These are phyloP conservation scores for Lycium barbarum DNA, from an alignment of 257 asterid species.

Conservation along the genomic window DNA sequence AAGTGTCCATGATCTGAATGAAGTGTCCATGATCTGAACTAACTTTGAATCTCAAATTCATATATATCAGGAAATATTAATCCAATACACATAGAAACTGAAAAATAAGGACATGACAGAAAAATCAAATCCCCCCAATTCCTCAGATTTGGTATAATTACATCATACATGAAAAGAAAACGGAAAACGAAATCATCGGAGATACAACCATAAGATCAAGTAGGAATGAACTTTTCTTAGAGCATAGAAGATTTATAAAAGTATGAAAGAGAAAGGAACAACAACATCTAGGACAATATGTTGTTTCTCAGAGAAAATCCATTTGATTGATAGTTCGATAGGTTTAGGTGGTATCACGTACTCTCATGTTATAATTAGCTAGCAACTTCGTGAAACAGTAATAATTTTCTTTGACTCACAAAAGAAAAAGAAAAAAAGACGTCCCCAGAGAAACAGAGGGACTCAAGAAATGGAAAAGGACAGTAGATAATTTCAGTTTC, in stretches of 20 bases:
- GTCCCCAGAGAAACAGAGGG: background rate
- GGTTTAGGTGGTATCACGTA: background rate
- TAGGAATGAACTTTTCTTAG: background rate
- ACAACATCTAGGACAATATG: background rate
- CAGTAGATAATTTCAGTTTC: background rate
- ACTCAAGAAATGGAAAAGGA: slow-evolving; percentile 11
- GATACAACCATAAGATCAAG: background rate
- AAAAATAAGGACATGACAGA: background rate
- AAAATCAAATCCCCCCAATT: background rate
- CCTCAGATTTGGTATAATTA: background rate
- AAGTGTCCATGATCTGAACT: background rate
- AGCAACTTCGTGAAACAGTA: background rate
- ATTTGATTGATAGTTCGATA: background rate
- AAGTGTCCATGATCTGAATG: background rate
- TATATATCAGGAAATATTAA: background rate
- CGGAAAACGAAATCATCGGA: background rate
- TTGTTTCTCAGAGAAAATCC: slow-evolving; percentile 9
- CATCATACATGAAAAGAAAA: slow-evolving; percentile 1
- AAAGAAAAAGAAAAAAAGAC: background rate
- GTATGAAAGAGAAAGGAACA: background rate
- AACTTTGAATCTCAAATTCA: background rate
- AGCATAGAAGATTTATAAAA: background rate
- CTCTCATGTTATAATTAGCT: background rate
- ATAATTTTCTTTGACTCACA: background rate
- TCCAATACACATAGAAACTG: slow-evolving; percentile 13